Conservation (phyloP, 129 eudicot genomes). For the Artemisia annua region DNA sequence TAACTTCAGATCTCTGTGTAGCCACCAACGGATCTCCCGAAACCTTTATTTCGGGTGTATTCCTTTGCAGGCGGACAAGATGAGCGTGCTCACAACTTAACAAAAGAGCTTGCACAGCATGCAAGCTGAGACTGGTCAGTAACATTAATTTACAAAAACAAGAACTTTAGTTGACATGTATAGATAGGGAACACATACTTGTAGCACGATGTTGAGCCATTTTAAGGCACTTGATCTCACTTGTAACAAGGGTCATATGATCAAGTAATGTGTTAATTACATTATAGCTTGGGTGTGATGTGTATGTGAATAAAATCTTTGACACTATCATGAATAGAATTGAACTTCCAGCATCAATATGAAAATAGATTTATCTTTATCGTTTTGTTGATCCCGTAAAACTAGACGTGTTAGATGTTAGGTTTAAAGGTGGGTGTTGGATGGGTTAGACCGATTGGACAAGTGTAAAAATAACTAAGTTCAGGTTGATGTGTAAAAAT, state of each 20-base stretch:
- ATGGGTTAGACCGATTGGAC: too few species aligned
- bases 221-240: slow-evolving; percentile 4
- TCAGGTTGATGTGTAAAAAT: too few species aligned
- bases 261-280: slow-evolving; percentile 31
- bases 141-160: slow-evolving; percentile 9
- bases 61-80: slow-evolving; percentile 93
- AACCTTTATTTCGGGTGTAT: slow-evolving; percentile 55
- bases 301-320: slow-evolving; percentile 25
- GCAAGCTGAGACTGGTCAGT: slow-evolving; percentile 49
- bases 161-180: slow-evolving; percentile 28
- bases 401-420: too few species aligned
- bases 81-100: slow-evolving; percentile 78
- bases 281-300: slow-evolving; percentile 4
- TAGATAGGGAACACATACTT: slow-evolving; percentile 20
- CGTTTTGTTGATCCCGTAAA: too few species aligned
- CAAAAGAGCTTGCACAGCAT: slow-evolving; percentile 74
- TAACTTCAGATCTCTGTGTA: too few species aligned
- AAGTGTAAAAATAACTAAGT: too few species aligned
- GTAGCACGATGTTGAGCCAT: slow-evolving; percentile 25
- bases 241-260: not conserved
- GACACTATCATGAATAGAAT: slow-evolving; percentile 8
- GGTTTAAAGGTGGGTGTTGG: too few species aligned
- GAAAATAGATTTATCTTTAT: too few species aligned
- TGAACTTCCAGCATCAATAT: not conserved
- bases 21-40: too few species aligned